Evolutionary conservation across 345 rosid species (phyloP).

Genomic region (Eutrema yunnanense): DNA sequence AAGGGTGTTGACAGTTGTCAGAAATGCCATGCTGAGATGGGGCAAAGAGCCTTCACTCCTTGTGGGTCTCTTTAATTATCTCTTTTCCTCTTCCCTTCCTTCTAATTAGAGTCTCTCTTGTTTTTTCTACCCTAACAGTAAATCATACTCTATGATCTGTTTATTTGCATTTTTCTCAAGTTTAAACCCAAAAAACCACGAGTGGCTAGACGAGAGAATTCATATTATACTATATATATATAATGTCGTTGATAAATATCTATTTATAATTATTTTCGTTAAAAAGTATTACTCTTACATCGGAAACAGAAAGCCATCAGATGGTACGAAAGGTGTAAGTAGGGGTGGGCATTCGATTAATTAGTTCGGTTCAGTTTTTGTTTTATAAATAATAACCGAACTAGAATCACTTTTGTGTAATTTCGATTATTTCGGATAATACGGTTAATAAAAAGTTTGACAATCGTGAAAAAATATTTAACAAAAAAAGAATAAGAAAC

Average conservation of each 20-base stretch:
- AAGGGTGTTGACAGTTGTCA: constrained; percentile 26
- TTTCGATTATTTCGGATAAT: too few species aligned
- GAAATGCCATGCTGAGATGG: constrained; percentile 31
- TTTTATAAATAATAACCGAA: too few species aligned
- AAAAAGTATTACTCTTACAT: background rate
- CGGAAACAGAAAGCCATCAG: background rate
- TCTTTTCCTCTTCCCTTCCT: constrained; percentile 29
- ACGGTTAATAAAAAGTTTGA: too few species aligned
- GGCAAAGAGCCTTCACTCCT: constrained; percentile 32
- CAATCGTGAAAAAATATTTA: too few species aligned
- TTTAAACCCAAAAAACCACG: background rate
- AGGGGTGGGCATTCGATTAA: background rate
- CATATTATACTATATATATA: background rate
- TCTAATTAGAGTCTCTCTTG: background rate
- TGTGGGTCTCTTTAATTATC: constrained; percentile 32
- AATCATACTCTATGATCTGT: constrained; percentile 16
- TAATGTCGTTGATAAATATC: background rate
- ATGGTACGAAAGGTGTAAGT: background rate
- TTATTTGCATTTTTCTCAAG: background rate
- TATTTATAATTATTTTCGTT: background rate
- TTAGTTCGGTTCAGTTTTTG: too few species aligned
- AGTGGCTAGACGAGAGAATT: background rate
- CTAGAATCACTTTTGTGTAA: too few species aligned
- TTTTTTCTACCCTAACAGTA: background rate
- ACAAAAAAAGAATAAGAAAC: too few species aligned